Percentiles rank a stretch among this genome's conserved stretches.
Conservation (phyloP, 2,329 filamentous ascomycete species). For the Penicillium griseofulvum region DNA sequence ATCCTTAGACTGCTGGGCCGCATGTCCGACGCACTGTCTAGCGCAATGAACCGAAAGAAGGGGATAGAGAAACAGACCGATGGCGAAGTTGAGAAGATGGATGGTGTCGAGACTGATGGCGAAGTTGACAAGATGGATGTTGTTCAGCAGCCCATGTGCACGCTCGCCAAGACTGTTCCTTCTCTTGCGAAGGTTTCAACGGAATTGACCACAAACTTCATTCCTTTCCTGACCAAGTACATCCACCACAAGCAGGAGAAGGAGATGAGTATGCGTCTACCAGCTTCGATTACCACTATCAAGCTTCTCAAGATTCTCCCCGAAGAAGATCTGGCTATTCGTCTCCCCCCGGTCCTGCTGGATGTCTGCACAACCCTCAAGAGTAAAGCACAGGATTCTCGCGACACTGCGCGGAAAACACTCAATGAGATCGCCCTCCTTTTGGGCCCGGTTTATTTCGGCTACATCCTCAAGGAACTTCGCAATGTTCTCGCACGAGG, state of each 20-base stretch:
- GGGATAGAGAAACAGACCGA: conserved; percentile 14
- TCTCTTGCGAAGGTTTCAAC: conserved; percentile 63
- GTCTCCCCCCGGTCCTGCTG: conserved; percentile 78
- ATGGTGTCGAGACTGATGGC: conserved; percentile 23
- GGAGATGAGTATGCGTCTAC: conserved; percentile 87
- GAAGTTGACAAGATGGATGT: conserved; percentile 31
- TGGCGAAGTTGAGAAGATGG: conserved; percentile 30
- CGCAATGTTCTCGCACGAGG: conserved; percentile 77
- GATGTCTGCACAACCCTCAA: conserved; percentile 91
- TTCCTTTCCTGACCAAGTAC: conserved; percentile 77
- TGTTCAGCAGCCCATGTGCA: conserved; percentile 33
- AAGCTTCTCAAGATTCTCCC: conserved; percentile 83
- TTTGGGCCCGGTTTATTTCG: conserved; percentile 78
- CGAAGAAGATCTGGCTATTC: conserved; percentile 66
- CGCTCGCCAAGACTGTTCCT: conserved; percentile 65
- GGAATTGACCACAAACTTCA: conserved; percentile 71
- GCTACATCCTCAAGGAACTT: conserved; percentile 90
- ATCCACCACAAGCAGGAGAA: conserved; percentile 93
- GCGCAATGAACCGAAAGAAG: conserved; percentile 46
- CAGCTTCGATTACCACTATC: conserved; percentile 82
- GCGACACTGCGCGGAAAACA: conserved; percentile 87
- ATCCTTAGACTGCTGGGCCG: conserved; percentile 78
- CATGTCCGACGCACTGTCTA: conserved; percentile 72
- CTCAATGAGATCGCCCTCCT: conserved; percentile 78
- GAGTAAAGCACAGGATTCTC: conserved; percentile 81